These are phyloP conservation scores for Aspergillus ochraceoroseus DNA, from an alignment of 2,329 filamentous ascomycete species.

Conservation along the genomic window DNA sequence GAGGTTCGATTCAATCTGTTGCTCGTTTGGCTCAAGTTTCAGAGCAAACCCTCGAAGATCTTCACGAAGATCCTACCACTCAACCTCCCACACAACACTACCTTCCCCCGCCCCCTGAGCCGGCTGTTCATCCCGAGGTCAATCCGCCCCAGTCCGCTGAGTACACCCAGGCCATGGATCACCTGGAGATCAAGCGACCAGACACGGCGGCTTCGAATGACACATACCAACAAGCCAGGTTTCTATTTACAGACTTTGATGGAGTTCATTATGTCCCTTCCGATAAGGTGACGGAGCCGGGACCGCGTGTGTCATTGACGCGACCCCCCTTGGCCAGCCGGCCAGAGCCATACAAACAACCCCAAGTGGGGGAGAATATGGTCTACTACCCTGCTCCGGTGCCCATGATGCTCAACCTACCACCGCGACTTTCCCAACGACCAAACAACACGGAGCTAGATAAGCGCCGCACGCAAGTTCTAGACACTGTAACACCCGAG, in stretches of 20 bases:
- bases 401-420: constrained; percentile 86
- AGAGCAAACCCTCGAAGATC: constrained; percentile 38
- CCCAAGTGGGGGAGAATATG: constrained; percentile 67
- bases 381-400: constrained; percentile 94
- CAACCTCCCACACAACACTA: constrained; percentile 20
- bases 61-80: constrained; percentile 8
- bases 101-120: constrained; percentile 16
- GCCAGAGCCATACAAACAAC: constrained; percentile 37
- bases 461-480: constrained; percentile 66
- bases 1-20: constrained; percentile 41
- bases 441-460: constrained; percentile 60
- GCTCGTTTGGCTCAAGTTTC: constrained; percentile 39
- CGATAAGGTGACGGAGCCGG: constrained; percentile 23
- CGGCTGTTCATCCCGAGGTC: constrained; percentile 6
- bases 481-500: constrained; percentile 58
- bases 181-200: constrained; percentile 31
- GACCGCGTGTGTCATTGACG: constrained; percentile 36
- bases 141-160: constrained; percentile 18
- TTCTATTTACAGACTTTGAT: constrained; percentile 48
- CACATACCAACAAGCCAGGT: constrained; percentile 44
- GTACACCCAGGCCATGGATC: constrained; percentile 13
- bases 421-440: constrained; percentile 75
- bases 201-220: constrained; percentile 43
- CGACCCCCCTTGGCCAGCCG: constrained; percentile 40
- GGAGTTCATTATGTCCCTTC: constrained; percentile 45